Evolutionary conservation across 2,329 filamentous ascomycete genomes (phyloP), one percentile per base, ranked within the genome.

Genomic region (Scleromitrula shiraiana): DNA sequence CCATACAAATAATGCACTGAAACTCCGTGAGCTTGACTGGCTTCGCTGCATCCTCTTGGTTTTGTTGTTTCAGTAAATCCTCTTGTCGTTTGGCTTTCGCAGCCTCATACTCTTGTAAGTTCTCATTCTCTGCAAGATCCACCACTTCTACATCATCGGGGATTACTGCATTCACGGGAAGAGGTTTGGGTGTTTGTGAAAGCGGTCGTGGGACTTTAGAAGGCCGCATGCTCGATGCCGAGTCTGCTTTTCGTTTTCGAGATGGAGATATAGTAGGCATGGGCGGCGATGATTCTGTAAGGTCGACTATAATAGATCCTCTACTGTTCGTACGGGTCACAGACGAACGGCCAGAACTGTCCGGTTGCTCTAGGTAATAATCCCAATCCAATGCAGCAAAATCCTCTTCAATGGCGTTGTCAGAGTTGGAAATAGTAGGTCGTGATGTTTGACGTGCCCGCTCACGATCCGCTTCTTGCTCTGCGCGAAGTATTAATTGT

Each of bases 1-100:
- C 80, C 77, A 83, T 80, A 64, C 80, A 84, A 50, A 84, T 83
- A 36, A 80, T 77, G 53, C 80, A 84, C 63, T 83, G 77, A 40
- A 82, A 80, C 4, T 69, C 67, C 37, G 71, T 68, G 14, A 84
- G 63, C 61, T 76, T 58, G 70, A 62, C 42, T 65, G 70, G 59
- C 36, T 72, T 75, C 42, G 76, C 73, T 41, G 69, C 67, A 46
- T 71, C 67, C 9, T 69, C 69, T 51, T 68, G 67, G 50, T 66
- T 64, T n/a, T 72, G 61, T 40, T 72, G 53, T 50, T 59, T 59
- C 29, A 62, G 54, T 15, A 57, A 40, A 38, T 63, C 59, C 32
- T 57, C 58, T 39, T 58, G 53, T 19, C 59, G 50, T 41, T 58
- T 61, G 7, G 48, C 54, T 40, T 55, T 55, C 12, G 53, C 36